Percentiles rank a stretch among this genome's conserved stretches.
These are phyloP conservation scores for Bothriochloa decipiens DNA, from an alignment of 176 grass and related monocot genomes.

Conservation along the genomic window DNA sequence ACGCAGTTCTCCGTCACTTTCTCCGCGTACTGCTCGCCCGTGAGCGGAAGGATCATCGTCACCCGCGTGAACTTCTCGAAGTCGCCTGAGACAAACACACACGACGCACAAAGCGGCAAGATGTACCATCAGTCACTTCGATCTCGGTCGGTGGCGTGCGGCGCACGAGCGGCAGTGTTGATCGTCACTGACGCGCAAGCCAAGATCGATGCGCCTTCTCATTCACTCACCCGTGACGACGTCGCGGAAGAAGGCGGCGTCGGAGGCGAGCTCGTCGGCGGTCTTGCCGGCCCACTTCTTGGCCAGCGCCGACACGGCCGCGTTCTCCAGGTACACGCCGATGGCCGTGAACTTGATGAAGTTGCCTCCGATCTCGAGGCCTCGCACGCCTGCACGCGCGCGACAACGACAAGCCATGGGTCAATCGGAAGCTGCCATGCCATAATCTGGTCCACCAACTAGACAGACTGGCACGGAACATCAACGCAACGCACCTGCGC, in stretches of 20 bases:
- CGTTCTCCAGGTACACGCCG: slow-evolving; percentile 80
- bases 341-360: slow-evolving; percentile 94
- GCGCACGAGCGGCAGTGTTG: too few relatives aligned
- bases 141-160: neutral
- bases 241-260: slow-evolving; percentile 65
- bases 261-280: slow-evolving; percentile 61
- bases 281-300: slow-evolving; percentile 64
- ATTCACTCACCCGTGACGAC: slow-evolving; percentile 52
- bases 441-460: too few relatives aligned
- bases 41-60: slow-evolving; percentile 72
- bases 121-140: too few relatives aligned
- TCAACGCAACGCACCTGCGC: too few relatives aligned
- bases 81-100: slow-evolving; percentile 42
- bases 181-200: too few relatives aligned
- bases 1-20: slow-evolving; percentile 94
- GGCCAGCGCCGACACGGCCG: slow-evolving; percentile 52
- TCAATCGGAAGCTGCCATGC: too few relatives aligned
- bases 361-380: slow-evolving; percentile 68
- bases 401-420: neutral
- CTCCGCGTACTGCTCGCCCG: slow-evolving; percentile 75
- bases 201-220: too few relatives aligned
- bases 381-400: slow-evolving; percentile 57
- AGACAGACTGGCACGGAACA: too few relatives aligned
- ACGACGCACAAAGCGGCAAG: too few relatives aligned
- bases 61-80: slow-evolving; percentile 87